These are phyloP conservation scores for Dactylella cylindrospora DNA, from an alignment of 2,329 filamentous ascomycete species.

Conservation along the genomic window DNA sequence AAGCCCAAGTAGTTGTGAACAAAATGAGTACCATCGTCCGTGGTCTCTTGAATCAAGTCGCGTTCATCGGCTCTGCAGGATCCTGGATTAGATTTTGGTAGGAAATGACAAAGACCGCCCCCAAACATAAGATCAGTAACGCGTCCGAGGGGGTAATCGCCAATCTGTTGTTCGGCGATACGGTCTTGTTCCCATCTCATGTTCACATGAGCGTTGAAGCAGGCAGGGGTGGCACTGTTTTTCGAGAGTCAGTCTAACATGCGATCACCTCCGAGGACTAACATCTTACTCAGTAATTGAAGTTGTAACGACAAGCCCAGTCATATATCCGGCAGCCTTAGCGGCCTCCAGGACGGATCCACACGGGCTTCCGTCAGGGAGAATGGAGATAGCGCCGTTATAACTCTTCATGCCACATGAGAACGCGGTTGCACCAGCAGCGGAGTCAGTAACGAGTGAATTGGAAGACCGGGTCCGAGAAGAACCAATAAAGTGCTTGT, in stretches of 20 bases:
- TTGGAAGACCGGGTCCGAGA: constrained; percentile 81
- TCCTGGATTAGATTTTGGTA: constrained; percentile 76
- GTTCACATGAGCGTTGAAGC: constrained; percentile 87
- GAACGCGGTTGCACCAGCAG: constrained; percentile 95
- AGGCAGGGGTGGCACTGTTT: constrained; percentile 76
- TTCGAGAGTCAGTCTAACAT: no score
- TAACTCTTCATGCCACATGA: constrained; percentile 92
- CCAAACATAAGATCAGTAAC: constrained; percentile 91
- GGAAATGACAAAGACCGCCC: constrained; percentile 88
- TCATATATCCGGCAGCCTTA: constrained; percentile 86
- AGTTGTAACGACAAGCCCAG: constrained; percentile 91
- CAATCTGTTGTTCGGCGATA: constrained; percentile 89
- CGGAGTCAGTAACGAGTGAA: constrained; percentile 89
- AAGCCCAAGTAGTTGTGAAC: constrained; percentile 72
- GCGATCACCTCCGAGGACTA: no score
- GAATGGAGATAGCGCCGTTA: constrained; percentile 89
- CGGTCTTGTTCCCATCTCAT: constrained; percentile 78
- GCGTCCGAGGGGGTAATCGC: constrained; percentile 79
- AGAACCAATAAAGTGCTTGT: constrained; percentile 85
- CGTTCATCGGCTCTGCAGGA: constrained; percentile 78
- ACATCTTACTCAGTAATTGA: constrained; percentile 72
- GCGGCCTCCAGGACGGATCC: constrained; percentile 92
- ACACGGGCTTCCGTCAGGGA: constrained; percentile 82
- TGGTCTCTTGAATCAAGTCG: constrained; percentile 73
- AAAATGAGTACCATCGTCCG: constrained; percentile 77